Percentiles rank a stretch among this genome's conserved stretches.
Evolutionary conservation across 2,329 filamentous ascomycete genomes (phyloP).

Genomic region (Emergomyces orientalis): DNA sequence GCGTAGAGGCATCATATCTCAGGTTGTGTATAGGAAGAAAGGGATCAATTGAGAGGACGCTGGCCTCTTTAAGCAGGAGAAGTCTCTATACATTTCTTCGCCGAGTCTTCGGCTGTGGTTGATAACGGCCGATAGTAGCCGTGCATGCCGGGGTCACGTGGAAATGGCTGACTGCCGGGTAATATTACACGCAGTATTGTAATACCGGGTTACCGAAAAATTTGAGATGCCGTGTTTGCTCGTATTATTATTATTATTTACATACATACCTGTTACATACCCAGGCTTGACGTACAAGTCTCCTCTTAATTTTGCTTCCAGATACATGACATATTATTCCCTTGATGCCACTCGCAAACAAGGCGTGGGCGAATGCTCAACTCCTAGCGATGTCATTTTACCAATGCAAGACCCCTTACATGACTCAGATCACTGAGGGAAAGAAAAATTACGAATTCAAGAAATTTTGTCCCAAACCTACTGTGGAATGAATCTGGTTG

Average conservation of each 20-base stretch:
- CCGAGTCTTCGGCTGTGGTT: neutral
- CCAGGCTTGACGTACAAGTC: too few species aligned
- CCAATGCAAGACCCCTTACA: constrained; percentile 14
- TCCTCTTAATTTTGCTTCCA: too few species aligned
- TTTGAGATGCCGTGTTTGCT: too few species aligned
- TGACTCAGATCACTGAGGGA: constrained; percentile 12
- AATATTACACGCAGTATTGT: neutral
- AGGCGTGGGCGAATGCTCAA: neutral
- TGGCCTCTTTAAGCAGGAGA: neutral
- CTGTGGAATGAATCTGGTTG: constrained; percentile 16
- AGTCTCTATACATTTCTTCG: neutral
- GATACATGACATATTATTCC: too few species aligned
- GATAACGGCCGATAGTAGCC: neutral
- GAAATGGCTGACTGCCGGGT: neutral
- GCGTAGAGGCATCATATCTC: constrained; percentile 19
- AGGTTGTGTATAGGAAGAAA: neutral
- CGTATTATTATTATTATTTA: too few species aligned
- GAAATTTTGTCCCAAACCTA: constrained; percentile 11
- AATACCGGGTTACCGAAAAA: too few species aligned
- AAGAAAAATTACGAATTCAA: constrained; percentile 13
- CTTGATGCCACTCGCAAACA: too few species aligned
- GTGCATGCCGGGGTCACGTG: neutral
- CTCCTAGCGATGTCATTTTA: constrained; percentile 3
- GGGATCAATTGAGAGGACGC: neutral
- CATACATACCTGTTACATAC: too few species aligned